Percentiles rank a stretch among this genome's conserved stretches.
Conservation (phyloP, 1,139 yeast genomes). For the Candida mesenterica region DNA sequence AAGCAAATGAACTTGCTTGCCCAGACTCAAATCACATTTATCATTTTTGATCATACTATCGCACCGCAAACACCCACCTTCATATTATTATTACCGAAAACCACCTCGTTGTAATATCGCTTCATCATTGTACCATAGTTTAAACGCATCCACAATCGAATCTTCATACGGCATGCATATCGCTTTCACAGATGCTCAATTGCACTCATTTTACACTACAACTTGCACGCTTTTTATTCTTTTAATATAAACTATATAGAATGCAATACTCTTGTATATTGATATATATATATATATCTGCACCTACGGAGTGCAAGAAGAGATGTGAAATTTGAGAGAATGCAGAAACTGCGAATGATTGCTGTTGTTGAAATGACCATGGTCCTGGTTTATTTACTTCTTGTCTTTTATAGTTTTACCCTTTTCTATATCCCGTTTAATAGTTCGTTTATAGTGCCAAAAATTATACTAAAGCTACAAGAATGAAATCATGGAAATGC, state of each 20-base stretch:
- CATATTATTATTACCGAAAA: constrained; percentile 1
- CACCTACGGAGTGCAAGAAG: background rate
- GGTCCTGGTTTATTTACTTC: background rate
- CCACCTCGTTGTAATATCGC: constrained; percentile 2
- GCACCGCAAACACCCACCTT: background rate
- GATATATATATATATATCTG: constrained; percentile 2
- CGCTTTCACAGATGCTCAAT: background rate
- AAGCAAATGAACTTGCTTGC: no score
- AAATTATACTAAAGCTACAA: constrained; percentile 1
- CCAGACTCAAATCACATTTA: no score
- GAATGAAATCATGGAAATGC: constrained; percentile 1
- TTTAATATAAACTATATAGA: constrained; percentile 2
- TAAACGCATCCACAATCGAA: constrained; percentile 1
- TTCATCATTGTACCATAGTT: constrained; percentile 9
- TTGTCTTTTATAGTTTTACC: constrained; percentile 1
- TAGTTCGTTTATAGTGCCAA: constrained; percentile 1
- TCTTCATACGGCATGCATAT: background rate
- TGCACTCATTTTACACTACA: no score
- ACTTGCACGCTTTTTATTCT: no score
- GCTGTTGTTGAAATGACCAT: background rate
- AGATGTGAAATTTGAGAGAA: background rate
- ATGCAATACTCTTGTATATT: constrained; percentile 1
- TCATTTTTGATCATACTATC: background rate
- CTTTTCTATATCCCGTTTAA: background rate
- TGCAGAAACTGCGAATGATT: background rate